Evolutionary conservation across 495 filamentous ascomycete species (phyloP).

Genomic region (Lindgomyces ingoldianus): DNA sequence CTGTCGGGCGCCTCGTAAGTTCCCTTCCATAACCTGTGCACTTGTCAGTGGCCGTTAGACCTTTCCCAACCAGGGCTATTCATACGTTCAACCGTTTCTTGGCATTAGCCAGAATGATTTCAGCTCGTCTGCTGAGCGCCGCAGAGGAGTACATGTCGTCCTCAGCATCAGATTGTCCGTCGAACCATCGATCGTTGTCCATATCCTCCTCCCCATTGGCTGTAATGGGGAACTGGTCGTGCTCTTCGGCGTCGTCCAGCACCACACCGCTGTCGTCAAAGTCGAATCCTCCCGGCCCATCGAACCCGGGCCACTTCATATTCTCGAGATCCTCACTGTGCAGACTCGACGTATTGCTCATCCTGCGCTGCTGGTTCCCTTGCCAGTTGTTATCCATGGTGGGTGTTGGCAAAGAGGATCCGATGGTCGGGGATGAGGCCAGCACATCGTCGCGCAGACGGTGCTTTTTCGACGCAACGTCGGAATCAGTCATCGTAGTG

Average conservation of each 20-base stretch:
- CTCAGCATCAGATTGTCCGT: slow-evolving; percentile 29
- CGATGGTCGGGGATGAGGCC: slow-evolving; percentile 35
- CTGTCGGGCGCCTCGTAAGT: slow-evolving; percentile 75
- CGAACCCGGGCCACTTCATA: slow-evolving; percentile 40
- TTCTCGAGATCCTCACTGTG: slow-evolving; percentile 42
- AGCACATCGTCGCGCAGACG: slow-evolving; percentile 16
- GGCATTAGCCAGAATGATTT: slow-evolving; percentile 86
- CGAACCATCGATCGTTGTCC: slow-evolving; percentile 37
- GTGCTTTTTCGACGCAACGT: slow-evolving; percentile 7
- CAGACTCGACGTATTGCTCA: slow-evolving; percentile 37
- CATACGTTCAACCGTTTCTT: slow-evolving; percentile 84
- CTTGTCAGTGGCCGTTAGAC: slow-evolving; percentile 9
- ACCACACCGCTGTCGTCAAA: slow-evolving; percentile 36
- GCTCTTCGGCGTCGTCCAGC: slow-evolving; percentile 31
- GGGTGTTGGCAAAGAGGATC: slow-evolving; percentile 8
- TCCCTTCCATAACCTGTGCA: slow-evolving; percentile 84
- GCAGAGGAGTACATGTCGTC: slow-evolving; percentile 64
- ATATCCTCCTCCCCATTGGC: slow-evolving; percentile 32
- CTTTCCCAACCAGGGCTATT: not conserved
- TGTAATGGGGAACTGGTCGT: slow-evolving; percentile 23
- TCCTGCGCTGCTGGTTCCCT: slow-evolving; percentile 13
- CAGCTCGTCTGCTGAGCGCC: slow-evolving; percentile 77
- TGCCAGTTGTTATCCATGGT: slow-evolving; percentile 8
- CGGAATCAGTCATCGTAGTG: slow-evolving; percentile 21
- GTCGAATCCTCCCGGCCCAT: slow-evolving; percentile 5